phyloP scores from a whole-genome alignment of 2,329 filamentous ascomycete genomes.

The Cryphonectria parasitica region DNA sequence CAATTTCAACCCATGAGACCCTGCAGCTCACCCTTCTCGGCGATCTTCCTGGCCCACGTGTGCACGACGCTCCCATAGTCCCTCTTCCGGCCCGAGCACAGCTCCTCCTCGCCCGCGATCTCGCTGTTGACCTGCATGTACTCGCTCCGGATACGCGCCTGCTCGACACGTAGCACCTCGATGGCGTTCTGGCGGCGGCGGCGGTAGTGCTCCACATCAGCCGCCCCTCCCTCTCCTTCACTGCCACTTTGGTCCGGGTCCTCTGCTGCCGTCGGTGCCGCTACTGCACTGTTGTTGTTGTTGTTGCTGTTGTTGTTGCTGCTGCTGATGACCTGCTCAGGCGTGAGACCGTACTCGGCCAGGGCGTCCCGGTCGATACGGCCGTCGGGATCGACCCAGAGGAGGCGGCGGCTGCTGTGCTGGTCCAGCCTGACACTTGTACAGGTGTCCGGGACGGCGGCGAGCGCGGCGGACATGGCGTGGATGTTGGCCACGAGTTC shows the following conservation, averaged over 20 bases:
- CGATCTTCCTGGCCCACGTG: slow-evolving; percentile 70
- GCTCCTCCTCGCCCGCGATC: slow-evolving; percentile 53
- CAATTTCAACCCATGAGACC: slow-evolving; percentile 35
- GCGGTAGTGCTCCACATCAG: slow-evolving; percentile 22
- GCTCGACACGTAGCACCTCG: slow-evolving; percentile 47
- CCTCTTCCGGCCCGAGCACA: slow-evolving; percentile 59
- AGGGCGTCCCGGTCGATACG: slow-evolving; percentile 15
- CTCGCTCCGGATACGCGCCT: slow-evolving; percentile 46
- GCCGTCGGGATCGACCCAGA: slow-evolving; percentile 1
- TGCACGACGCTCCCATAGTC: slow-evolving; percentile 74
- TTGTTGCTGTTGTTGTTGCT: no score
- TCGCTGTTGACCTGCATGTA: slow-evolving; percentile 53
- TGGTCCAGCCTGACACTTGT: slow-evolving; percentile 7
- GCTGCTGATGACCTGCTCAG: slow-evolving; percentile 10
- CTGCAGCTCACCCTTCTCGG: slow-evolving; percentile 65
- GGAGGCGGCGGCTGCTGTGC: not conserved
- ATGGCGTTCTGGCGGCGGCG: slow-evolving; percentile 33
- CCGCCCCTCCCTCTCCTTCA: not conserved
- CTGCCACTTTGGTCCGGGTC: no score
- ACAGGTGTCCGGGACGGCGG: no score
- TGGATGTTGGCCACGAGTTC: slow-evolving; percentile 48
- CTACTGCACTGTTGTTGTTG: not conserved
- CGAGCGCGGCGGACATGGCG: slow-evolving; percentile 37
- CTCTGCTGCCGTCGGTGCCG: not conserved
- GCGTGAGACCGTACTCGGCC: slow-evolving; percentile 16